Evolutionary conservation across 352 stramenopile species (phyloP).

Genomic region (Phytophthora quininea): DNA sequence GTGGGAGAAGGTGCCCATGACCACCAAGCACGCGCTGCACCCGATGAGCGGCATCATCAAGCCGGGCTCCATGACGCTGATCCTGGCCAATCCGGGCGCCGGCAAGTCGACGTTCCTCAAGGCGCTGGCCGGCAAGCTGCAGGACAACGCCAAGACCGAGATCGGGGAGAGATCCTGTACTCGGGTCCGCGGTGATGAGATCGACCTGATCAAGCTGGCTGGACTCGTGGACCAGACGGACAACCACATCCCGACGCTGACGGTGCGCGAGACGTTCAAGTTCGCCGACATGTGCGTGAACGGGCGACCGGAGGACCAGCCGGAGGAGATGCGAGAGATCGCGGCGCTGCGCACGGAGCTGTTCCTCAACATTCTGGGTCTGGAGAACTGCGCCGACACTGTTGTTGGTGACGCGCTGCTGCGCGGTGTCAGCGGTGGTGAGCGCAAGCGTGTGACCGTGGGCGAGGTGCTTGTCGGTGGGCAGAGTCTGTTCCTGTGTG

Average conservation of each 20-base stretch:
- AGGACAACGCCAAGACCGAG: slow-evolving; percentile 46
- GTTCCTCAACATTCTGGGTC: slow-evolving; percentile 83
- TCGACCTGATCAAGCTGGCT: slow-evolving; percentile 69
- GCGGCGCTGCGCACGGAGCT: slow-evolving; percentile 66
- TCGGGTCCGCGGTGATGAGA: slow-evolving; percentile 59
- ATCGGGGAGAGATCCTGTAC: slow-evolving; percentile 71
- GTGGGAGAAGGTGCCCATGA: slow-evolving; percentile 48
- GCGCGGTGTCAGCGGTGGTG: slow-evolving; percentile 91
- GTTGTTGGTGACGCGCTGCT: slow-evolving; percentile 90
- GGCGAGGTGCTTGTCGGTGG: slow-evolving; percentile 56
- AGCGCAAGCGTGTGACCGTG: slow-evolving; percentile 87
- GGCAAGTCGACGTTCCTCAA: slow-evolving; percentile 85
- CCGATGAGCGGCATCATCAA: slow-evolving; percentile 90
- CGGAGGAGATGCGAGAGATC: slow-evolving; percentile 76
- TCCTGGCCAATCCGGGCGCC: slow-evolving; percentile 72
- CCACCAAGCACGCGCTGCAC: slow-evolving; percentile 60
- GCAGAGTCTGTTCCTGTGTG: slow-evolving; percentile 75
- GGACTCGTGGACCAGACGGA: slow-evolving; percentile 58
- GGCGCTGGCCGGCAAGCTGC: slow-evolving; percentile 66
- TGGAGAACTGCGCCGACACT: slow-evolving; percentile 90
- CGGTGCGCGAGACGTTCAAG: slow-evolving; percentile 37
- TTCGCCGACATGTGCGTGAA: slow-evolving; percentile 47
- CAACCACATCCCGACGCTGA: slow-evolving; percentile 36
- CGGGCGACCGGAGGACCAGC: slow-evolving; percentile 48
- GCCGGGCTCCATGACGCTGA: slow-evolving; percentile 54